These are phyloP conservation scores for Leptoxyphium fumago DNA, from an alignment of 2,329 filamentous ascomycete species.

Conservation along the genomic window DNA sequence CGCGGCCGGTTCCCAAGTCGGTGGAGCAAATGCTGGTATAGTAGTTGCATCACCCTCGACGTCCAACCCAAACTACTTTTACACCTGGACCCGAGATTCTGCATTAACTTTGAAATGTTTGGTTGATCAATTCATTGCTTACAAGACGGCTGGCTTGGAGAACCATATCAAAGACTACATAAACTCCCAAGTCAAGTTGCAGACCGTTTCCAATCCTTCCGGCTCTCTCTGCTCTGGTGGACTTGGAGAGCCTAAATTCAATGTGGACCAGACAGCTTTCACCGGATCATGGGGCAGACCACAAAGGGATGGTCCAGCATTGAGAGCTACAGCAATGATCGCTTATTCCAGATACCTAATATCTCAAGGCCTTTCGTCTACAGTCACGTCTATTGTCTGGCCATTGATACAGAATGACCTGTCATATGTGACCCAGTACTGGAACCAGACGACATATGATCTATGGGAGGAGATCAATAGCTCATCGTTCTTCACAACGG, in stretches of 20 bases:
- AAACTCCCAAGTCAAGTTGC: conserved; percentile 49
- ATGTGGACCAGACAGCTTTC: conserved; percentile 42
- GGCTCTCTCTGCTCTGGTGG: conserved; percentile 38
- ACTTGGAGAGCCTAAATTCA: conserved; percentile 61
- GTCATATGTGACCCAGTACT: conserved; percentile 57
- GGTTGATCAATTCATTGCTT: conserved; percentile 50
- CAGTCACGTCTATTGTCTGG: conserved; percentile 47
- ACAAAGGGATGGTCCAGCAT: conserved; percentile 64
- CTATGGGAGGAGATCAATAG: conserved; percentile 72
- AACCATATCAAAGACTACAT: conserved; percentile 53
- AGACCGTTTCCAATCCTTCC: conserved; percentile 55
- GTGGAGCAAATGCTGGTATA: conserved; percentile 34
- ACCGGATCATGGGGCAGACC: conserved; percentile 55
- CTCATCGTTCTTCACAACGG: conserved; percentile 65
- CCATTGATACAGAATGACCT: conserved; percentile 65
- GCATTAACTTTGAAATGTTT: conserved; percentile 55
- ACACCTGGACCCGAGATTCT: conserved; percentile 65
- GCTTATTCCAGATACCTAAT: conserved; percentile 60
- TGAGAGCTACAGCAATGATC: conserved; percentile 60
- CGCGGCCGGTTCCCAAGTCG: conserved; percentile 31
- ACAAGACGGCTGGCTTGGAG: conserved; percentile 41
- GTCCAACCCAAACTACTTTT: conserved; percentile 49
- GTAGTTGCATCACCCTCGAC: conserved; percentile 42
- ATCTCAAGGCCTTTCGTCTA: conserved; percentile 15
- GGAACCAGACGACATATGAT: conserved; percentile 50